phyloP scores from a whole-genome alignment of 352 stramenopile genomes.

The Phytophthora fragariaefolia region DNA sequence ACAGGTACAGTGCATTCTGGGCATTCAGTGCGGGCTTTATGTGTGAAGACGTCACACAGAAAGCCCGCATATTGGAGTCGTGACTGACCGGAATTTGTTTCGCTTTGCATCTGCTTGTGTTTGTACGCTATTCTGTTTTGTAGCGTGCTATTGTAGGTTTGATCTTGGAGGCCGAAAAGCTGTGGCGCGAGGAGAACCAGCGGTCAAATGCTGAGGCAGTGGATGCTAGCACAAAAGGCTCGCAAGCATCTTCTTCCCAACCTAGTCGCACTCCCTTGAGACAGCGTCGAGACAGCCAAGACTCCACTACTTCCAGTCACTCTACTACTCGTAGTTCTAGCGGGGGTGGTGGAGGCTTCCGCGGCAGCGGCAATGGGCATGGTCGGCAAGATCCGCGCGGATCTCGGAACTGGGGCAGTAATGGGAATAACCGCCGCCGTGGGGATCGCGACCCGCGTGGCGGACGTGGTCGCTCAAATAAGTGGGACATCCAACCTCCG shows the following conservation, averaged over 20 bases:
- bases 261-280: slow-evolving; percentile 23
- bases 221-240: slow-evolving; percentile 33
- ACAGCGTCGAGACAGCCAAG: slow-evolving; percentile 41
- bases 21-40: slow-evolving; percentile 4
- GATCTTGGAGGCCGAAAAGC: slow-evolving; percentile 73
- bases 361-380: slow-evolving; percentile 21
- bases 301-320: slow-evolving; percentile 46
- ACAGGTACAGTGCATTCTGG: slow-evolving; percentile 47
- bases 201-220: slow-evolving; percentile 17
- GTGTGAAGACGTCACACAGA: no score
- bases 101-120: slow-evolving; percentile 14
- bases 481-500: slow-evolving; percentile 44
- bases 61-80: no score
- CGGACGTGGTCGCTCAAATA: slow-evolving; percentile 39
- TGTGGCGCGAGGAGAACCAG: slow-evolving; percentile 65
- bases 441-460: slow-evolving; percentile 40
- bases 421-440: slow-evolving; percentile 32
- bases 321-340: slow-evolving; percentile 49
- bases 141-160: slow-evolving; percentile 73
- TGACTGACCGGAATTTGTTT: slow-evolving; percentile 8
- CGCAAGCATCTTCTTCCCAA: slow-evolving; percentile 8
- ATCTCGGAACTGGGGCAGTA: slow-evolving; percentile 35
- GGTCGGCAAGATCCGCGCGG: slow-evolving; percentile 34
- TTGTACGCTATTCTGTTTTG: slow-evolving; percentile 13
- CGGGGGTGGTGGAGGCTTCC: slow-evolving; percentile 20